Evolutionary conservation across 306 rosid genomes (phyloP).

Genomic region (Lathyrus aphaca): DNA sequence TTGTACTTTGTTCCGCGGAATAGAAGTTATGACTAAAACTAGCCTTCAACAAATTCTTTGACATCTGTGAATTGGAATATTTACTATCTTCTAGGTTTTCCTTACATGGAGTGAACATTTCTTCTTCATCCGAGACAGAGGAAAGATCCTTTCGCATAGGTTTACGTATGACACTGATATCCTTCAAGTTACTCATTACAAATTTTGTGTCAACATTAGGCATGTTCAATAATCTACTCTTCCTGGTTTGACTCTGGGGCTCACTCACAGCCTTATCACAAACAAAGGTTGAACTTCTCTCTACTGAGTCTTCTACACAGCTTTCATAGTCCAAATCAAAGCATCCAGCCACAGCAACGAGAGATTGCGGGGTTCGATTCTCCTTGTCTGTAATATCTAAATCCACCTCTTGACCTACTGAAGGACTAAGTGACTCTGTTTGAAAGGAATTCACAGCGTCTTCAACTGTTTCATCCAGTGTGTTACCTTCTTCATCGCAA

Average conservation of each 20-base stretch:
- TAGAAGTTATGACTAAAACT: conserved; percentile 38
- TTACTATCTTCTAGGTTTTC: conserved; percentile 59
- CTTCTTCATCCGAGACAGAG: conserved; percentile 56
- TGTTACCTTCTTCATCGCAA: conserved; percentile 26
- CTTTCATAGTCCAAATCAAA: conserved; percentile 42
- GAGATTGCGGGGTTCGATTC: conserved; percentile 47
- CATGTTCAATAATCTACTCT: conserved; percentile 38
- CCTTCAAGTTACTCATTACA: conserved; percentile 39
- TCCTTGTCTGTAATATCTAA: conserved; percentile 38
- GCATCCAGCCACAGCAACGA: conserved; percentile 29
- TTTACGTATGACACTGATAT: conserved; percentile 26
- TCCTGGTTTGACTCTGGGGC: conserved; percentile 52
- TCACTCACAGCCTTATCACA: conserved; percentile 63
- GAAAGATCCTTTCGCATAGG: conserved; percentile 37
- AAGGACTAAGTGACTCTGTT: conserved; percentile 41
- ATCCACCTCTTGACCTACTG: conserved; percentile 37
- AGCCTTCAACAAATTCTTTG: conserved; percentile 45
- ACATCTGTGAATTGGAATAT: conserved; percentile 41
- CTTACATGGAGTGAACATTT: conserved; percentile 62
- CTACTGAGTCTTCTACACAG: conserved; percentile 32
- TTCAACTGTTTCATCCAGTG: conserved; percentile 35
- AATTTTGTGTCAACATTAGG: conserved; percentile 38
- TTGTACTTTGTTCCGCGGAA: conserved; percentile 42
- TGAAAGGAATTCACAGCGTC: conserved; percentile 34
- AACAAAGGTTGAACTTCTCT: conserved; percentile 35